Percentiles rank a stretch among this genome's conserved stretches.
phyloP scores from a whole-genome alignment of 2,329 filamentous ascomycete species.

The Arthrobotrys sinensis region DNA sequence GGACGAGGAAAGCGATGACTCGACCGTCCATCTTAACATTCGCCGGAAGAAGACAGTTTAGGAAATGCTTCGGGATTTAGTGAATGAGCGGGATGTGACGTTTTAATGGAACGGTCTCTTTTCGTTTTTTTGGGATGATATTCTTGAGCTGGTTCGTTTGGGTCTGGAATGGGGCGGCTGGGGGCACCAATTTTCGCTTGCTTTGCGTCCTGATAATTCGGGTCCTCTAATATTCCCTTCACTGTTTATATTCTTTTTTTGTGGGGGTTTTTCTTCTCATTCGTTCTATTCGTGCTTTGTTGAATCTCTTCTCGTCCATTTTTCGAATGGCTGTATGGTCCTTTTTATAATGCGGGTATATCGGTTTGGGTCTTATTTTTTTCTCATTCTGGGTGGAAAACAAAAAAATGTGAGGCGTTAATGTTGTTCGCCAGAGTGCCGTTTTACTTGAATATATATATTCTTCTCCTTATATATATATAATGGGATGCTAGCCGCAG shows the following conservation, averaged over 20 bases:
- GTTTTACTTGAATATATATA: constrained; percentile 32
- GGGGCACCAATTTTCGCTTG: constrained; percentile 26
- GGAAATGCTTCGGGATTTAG: constrained; percentile 55
- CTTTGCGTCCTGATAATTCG: constrained; percentile 42
- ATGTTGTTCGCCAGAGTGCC: constrained; percentile 33
- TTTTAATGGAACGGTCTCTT: constrained; percentile 31
- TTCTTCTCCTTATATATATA: not conserved
- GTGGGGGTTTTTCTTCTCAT: not conserved
- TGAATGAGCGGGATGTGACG: constrained; percentile 55
- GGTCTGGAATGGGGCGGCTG: not conserved
- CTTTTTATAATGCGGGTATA: constrained; percentile 61
- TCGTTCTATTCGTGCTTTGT: constrained; percentile 35
- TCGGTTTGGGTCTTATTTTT: constrained; percentile 46
- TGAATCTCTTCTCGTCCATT: constrained; percentile 39
- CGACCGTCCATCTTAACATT: constrained; percentile 61
- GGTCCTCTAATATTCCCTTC: constrained; percentile 31
- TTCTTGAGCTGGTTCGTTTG: constrained; percentile 6
- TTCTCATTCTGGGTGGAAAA: constrained; percentile 19
- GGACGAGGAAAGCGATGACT: constrained; percentile 66
- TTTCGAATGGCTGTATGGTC: constrained; percentile 59
- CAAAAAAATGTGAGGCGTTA: constrained; percentile 43
- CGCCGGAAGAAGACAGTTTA: constrained; percentile 61
- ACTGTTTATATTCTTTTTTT: constrained; percentile 22
- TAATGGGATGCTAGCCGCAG: too few species aligned
- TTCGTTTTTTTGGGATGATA: not conserved